phyloP scores from a whole-genome alignment of 2,329 filamentous ascomycete genomes.

The Escovopsis weberi region DNA sequence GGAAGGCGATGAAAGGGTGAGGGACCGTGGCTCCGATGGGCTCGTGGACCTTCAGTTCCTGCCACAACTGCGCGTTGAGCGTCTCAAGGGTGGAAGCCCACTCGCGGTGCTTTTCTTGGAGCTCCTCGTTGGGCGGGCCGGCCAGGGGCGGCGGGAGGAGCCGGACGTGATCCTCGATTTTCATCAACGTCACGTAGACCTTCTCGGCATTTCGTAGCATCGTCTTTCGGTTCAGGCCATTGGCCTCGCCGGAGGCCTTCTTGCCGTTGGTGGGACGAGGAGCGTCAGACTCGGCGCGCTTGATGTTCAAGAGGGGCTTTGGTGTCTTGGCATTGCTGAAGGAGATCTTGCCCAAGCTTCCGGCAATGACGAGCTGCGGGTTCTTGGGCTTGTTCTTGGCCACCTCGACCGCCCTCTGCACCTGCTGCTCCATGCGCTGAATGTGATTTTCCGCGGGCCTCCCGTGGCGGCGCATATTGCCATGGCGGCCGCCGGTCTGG shows the following conservation, averaged over 20 bases:
- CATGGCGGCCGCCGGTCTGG: constrained; percentile 77
- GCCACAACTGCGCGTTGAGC: constrained; percentile 75
- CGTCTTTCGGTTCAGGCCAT: constrained; percentile 64
- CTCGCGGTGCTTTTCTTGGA: constrained; percentile 60
- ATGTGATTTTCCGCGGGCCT: constrained; percentile 90
- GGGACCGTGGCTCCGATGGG: constrained; percentile 63
- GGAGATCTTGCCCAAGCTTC: constrained; percentile 91
- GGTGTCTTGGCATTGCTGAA: constrained; percentile 98
- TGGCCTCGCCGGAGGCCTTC: constrained; percentile 18
- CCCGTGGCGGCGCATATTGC: constrained; percentile 57
- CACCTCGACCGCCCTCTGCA: constrained; percentile 90
- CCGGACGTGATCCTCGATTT: constrained; percentile 84
- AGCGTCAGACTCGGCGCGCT: constrained; percentile 58
- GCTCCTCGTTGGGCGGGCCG: constrained; percentile 44
- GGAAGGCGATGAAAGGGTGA: constrained; percentile 91
- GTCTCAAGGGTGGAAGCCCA: constrained; percentile 47
- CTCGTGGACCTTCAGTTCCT: constrained; percentile 79
- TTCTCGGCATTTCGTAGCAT: constrained; percentile 76
- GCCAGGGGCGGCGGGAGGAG: constrained; percentile 51
- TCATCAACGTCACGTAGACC: constrained; percentile 80
- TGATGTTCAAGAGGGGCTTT: constrained; percentile 88
- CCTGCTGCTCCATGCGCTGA: constrained; percentile 98
- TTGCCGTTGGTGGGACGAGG: constrained; percentile 37
- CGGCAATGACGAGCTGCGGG: constrained; percentile 90
- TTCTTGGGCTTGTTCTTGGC: constrained; percentile 97